Evolutionary conservation across 495 filamentous ascomycete genomes (phyloP), one percentile per base, ranked within the genome.

Genomic region (Aspergillus homomorphus): DNA sequence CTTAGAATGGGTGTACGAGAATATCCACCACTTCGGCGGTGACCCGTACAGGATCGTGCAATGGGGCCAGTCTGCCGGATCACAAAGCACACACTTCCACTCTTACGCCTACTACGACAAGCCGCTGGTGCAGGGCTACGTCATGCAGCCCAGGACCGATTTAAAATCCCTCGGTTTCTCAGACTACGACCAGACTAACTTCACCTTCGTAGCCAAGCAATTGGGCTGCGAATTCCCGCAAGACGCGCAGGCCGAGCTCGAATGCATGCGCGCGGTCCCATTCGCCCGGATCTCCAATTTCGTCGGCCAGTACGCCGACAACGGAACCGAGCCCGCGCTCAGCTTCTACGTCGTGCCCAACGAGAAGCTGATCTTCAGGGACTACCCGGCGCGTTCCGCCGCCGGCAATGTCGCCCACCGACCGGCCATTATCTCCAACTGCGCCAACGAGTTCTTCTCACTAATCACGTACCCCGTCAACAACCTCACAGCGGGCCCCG

Each of bases 311-410:
- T 48, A 48, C 19, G 5, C 45, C 19, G 45, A 48, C 45, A 48
- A 48, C 19, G 45, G 45, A 3, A 48, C 45, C 45, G 45, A 48
- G 19, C 45, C 45, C 45, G 45, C 45, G n/a, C 45, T 48, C 8
- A 48, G 45, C 19, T 48, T 48, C 18, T 22, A 22, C 19, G 45
- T 48, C 19, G 45, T 48, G 19, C 45, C 45, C 18, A 22, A 48
- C 45, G 45, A 48, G 19, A 19, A 22, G n/a, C 45, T 48, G 45
- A 48, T 48, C 45, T 48, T 48, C 45, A 48, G 45, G 19, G 45
- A 48, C 19, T 48, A 48, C 24, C 45, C 45, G 6, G 19, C 45
- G 7, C 45, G 45, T 12, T 21, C 45, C 10, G 45, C 45, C 14
- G 45, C 45, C 4, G 45, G 45, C n/a, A 21, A 48, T 19, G 15